Percentiles rank a stretch among this genome's conserved stretches.
These are phyloP conservation scores for Phenoliferia sp. DNA, from an alignment of 1,284 basidiomycete species.

Conservation along the genomic window DNA sequence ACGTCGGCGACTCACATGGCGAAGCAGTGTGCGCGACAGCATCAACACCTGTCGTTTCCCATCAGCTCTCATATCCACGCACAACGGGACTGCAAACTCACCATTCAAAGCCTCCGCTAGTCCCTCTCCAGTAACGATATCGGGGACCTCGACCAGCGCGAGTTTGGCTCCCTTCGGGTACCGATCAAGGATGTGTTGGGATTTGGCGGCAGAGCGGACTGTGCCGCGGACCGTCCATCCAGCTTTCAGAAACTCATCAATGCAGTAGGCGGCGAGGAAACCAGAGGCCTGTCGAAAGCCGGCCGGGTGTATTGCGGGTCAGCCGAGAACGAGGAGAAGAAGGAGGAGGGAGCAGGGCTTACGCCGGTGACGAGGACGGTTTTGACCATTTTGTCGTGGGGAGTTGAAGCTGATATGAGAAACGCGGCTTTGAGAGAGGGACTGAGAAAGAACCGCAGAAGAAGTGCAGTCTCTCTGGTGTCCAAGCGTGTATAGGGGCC, in stretches of 20 bases:
- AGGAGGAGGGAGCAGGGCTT: not conserved
- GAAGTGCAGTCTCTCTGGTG: too few species aligned
- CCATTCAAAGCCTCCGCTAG: slow-evolving; percentile 38
- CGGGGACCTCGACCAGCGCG: slow-evolving; percentile 35
- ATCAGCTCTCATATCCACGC: not conserved
- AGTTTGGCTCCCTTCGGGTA: slow-evolving; percentile 20
- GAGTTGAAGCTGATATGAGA: not conserved
- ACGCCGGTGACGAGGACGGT: not conserved
- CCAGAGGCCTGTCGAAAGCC: slow-evolving; percentile 17
- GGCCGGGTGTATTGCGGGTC: not conserved
- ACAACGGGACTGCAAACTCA: not conserved
- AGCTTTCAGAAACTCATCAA: slow-evolving; percentile 24
- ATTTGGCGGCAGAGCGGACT: slow-evolving; percentile 20
- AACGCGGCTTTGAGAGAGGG: too few species aligned
- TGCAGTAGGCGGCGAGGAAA: slow-evolving; percentile 28
- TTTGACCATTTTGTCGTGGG: not conserved
- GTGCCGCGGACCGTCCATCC: slow-evolving; percentile 31
- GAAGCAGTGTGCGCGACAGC: slow-evolving; percentile 33
- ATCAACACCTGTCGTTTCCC: slow-evolving; percentile 16
- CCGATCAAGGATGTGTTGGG: slow-evolving; percentile 14
- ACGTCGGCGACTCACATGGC: slow-evolving; percentile 27
- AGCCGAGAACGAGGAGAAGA: not conserved
- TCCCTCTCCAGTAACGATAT: slow-evolving; percentile 40
- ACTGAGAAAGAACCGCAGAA: too few species aligned
- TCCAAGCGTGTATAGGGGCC: too few species aligned